Base-by-base conservation (phyloP, 352 stramenopile species). In the Phytophthora sp. region DNA sequence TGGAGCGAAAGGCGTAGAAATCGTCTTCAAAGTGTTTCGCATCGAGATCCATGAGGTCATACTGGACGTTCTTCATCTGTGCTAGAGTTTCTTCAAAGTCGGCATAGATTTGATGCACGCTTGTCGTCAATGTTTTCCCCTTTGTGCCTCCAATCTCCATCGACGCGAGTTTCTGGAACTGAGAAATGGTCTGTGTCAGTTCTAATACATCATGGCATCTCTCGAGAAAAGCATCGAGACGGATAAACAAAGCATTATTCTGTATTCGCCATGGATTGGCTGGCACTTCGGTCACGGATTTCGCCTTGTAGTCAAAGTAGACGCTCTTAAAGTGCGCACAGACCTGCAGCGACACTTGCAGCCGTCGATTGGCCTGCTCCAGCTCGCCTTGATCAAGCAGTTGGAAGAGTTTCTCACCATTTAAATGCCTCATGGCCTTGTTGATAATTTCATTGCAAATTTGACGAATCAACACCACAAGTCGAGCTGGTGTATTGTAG, bases 61-160 rank as follows among this genome's bases (percentile, higher is more conserved):
- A 96, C 16, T 79, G 78, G 11, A 97, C 86, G 11, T 71, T 78
- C 39, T 94, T 89, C 70, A 98, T 93, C 20, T 79, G 51, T 0
- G 67, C 54, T 1, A 97, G 74, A 0, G 90, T 93, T 20, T 91
- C 86, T 23, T 90, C 76, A 38, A 97, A 97, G 47, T 97, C 91
- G 0, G 74, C 66, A 46, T 87, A 89, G 54, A 98, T 97, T 59
- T 97, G 90, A 33, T 88, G 79, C 27, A 98, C 84, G 46, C 80
- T 96, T 0, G 89, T 95, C 2, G 91, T 97, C 3, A 98, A 66
- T 15, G 88, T 96, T 69, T 97, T 98, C 11, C 93, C 91, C 62
- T 98, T 98, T 4, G 91, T 97, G 0, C 93, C 93, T 15, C 93
- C 93, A 26, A 98, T 90, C 53, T 98, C 91, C 70, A 98, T 94